Evolutionary conservation across 176 grass and related monocot genomes (phyloP), one percentile per base, ranked within the genome.

Genomic region (Sorghum bicolor): DNA sequence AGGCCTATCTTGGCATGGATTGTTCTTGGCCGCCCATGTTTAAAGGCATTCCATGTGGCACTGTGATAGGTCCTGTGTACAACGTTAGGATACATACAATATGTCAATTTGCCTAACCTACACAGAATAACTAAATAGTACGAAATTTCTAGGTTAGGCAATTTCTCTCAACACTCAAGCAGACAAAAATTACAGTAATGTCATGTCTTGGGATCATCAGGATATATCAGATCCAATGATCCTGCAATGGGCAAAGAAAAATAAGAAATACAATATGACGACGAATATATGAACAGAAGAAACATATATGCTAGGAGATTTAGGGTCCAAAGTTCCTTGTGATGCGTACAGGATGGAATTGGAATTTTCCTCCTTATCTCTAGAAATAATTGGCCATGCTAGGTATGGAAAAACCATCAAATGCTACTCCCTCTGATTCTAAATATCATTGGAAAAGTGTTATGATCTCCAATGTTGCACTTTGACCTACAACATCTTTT

Each of bases 21-120:
- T 70, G 34, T 33, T 40, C 67, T 22, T 41, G 25, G 79, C 79
- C 66, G 66, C 45, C 79, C 33, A 82, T 41, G 47, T 8, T 26
- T 38, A 32, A 66, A 45, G 26, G 39, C 26, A 34, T 69, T 69
- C 64, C 64, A 53, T 53, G 10, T 80, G 78, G 78, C 44, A 82
- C 68, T 45, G 34, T 70, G 33, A 57, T 69, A 81, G 79, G 79
- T 30, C 45, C 22, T 58, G 47, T 69, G 33, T 36, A 4, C 14
- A 44, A 78, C 28, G 76, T 47, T 26, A 45, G 25, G 58, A 44
- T 64, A 64, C 17, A 13, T 67, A 79, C 36, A 22, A 13, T 81
- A 57, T 70, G 45, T 39, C 33, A 69, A 70, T 55, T 69, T 52
- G 66, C 66, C 79, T 81, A 81, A 57, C 66, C 47, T 58, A 81